Conservation (phyloP, 23 red algal species). For the Gracilaria gracilis region DNA sequence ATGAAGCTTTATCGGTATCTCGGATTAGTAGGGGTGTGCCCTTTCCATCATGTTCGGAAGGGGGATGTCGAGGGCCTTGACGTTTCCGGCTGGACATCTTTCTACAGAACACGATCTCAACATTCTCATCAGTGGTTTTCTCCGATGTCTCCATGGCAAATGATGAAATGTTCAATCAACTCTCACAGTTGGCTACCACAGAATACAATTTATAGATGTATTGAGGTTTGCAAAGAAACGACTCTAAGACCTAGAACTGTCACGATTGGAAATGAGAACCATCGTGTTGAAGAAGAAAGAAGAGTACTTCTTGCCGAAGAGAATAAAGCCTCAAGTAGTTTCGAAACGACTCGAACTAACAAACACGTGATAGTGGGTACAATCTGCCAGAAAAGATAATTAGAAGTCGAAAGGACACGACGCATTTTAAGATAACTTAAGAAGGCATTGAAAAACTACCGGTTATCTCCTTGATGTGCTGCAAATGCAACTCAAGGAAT, state of each 20-base stretch:
- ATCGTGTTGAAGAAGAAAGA: background rate
- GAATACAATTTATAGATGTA: background rate
- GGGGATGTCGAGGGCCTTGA: background rate
- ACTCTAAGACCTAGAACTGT: background rate
- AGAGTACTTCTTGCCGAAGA: too few species aligned
- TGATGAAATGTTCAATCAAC: background rate
- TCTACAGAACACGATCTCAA: slow-evolving; percentile 28
- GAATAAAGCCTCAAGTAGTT: background rate
- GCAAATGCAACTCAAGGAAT: too few species aligned
- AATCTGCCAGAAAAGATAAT: background rate
- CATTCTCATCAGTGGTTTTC: background rate
- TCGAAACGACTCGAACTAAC: background rate
- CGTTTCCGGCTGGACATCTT: slow-evolving; percentile 14
- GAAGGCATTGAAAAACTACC: background rate
- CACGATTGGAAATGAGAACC: background rate
- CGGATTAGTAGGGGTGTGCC: background rate
- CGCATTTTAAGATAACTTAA: background rate
- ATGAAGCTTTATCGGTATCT: background rate
- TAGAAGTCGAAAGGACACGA: slow-evolving; percentile 29
- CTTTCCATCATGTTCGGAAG: too few species aligned
- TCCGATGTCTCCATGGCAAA: background rate
- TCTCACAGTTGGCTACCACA: background rate
- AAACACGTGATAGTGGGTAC: background rate
- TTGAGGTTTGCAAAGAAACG: background rate
- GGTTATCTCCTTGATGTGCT: too few species aligned